Percentiles rank a stretch among this genome's conserved stretches.
phyloP scores from a whole-genome alignment of 345 rosid species.

The Cardamine chenopodiifolia region DNA sequence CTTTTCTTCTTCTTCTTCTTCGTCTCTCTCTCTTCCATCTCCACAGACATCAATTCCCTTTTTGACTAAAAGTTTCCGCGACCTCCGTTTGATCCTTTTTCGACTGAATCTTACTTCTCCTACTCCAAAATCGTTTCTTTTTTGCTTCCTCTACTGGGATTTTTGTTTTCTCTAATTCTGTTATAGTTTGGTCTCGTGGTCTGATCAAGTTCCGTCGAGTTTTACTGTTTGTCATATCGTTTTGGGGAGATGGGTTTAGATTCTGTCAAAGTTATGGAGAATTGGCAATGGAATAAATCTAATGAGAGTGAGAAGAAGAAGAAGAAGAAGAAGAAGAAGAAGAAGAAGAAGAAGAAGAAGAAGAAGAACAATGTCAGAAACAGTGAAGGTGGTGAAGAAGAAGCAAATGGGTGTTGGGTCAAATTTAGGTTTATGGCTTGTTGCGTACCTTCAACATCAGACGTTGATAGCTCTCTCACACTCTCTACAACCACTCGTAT shows the following conservation, averaged over 20 bases:
- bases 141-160: not conserved
- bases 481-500: constrained; percentile 57
- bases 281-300: constrained; percentile 33
- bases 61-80: constrained; percentile 42
- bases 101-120: constrained; percentile 29
- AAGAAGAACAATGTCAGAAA: constrained; percentile 42
- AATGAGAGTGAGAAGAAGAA: constrained; percentile 42
- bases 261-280: constrained; percentile 31
- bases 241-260: constrained; percentile 36
- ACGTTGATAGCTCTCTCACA: constrained; percentile 69
- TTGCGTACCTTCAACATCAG: constrained; percentile 75
- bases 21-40: constrained; percentile 26
- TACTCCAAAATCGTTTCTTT: not conserved
- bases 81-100: not conserved
- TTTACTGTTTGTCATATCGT: not conserved
- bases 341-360: constrained; percentile 46
- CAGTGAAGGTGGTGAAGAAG: constrained; percentile 41
- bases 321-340: constrained; percentile 49
- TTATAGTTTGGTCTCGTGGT: not conserved
- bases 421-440: constrained; percentile 61
- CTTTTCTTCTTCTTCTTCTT: not conserved
- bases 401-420: constrained; percentile 65
- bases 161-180: not conserved
- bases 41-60: constrained; percentile 40
- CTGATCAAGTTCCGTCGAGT: constrained; percentile 20